Base-by-base conservation (phyloP, 176 grass and related monocot species). In the Ananas comosus region DNA sequence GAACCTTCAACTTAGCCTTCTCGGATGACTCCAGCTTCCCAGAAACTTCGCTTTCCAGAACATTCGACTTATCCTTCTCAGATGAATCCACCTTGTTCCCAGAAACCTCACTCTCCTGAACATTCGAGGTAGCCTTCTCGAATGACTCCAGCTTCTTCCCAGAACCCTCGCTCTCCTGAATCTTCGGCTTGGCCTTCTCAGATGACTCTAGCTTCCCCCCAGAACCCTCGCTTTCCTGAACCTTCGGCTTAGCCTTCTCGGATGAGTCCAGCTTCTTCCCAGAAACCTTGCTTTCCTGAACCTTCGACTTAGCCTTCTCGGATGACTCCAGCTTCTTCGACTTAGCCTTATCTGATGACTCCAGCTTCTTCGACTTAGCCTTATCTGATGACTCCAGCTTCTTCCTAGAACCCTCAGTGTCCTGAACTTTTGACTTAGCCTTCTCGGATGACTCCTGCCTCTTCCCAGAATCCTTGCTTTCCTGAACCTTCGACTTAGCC, bases 181-280 rank as follows among this genome's bases (percentile, higher is more conserved):
- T 16, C 33, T 42, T 42, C 33, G 33, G 33, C 33, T 42, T 42
- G 33, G 33, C 33, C 33, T 42, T 42, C 33, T 42, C 33, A 4
- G 33, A 6, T 42, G 33, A 42, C 33, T 42, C 33, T 42, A 42
- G 33, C 76, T 70, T 85, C 22, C 52, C 70, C 19, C 61, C 51
- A 19, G 67, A 75, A 11, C 23, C 71, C 76, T 83, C 79, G 25
- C 70, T 59, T n/a, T 64, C 72, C 29, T 23, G 9, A 25, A 61
- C 12, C 48, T 65, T 52, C 0, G 22, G 0, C 27, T 42, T 27
- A 11, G 48, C 29, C 7, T 25, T 14, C 13, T 51, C 19, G 66
- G 74, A 66, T 0, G 13, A 61, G 9, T 42, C 13, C 5, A 4
- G 29, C n/a, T 19, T n/a, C 51, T 33, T 63, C 9, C 48, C 54